A percentile compares a stretch with the other conserved stretches of the same genome.
phyloP scores from a whole-genome alignment of 169 alveolate genomes.

The Cryptosporidium meleagridis region DNA sequence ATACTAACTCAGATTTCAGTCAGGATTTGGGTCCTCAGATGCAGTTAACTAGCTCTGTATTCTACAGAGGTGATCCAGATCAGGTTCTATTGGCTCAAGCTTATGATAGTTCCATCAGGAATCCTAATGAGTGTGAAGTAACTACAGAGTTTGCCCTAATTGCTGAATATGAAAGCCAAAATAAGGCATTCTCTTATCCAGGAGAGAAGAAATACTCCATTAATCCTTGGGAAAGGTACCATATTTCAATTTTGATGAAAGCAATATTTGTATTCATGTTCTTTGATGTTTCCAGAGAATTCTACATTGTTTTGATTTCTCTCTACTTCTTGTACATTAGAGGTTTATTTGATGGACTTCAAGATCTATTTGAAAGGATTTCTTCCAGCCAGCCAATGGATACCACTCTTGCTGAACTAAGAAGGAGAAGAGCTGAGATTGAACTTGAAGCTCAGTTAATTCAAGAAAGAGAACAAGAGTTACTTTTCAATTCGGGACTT shows the following conservation, averaged over 20 bases:
- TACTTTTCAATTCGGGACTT: not conserved
- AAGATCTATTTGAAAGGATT: conserved; percentile 32
- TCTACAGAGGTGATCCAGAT: conserved; percentile 10
- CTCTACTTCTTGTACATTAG: conserved; percentile 32
- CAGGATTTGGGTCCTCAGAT: conserved; percentile 40
- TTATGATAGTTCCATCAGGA: conserved; percentile 7
- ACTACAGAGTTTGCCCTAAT: conserved; percentile 59
- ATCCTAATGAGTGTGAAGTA: conserved; percentile 19
- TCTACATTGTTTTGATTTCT: conserved; percentile 41
- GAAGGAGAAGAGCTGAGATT: conserved; percentile 63
- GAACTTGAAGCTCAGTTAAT: not conserved
- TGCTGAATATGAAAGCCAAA: conserved; percentile 33
- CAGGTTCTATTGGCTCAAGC: conserved; percentile 39
- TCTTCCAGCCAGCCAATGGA: conserved; percentile 69
- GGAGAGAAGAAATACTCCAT: conserved; percentile 52
- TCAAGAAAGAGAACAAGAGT: not conserved
- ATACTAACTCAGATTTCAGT: not conserved
- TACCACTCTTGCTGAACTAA: conserved; percentile 51
- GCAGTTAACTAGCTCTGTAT: conserved; percentile 17
- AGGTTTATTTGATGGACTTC: conserved; percentile 58
- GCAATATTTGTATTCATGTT: conserved; percentile 54
- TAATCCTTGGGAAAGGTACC: conserved; percentile 73
- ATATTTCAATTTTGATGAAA: conserved; percentile 54
- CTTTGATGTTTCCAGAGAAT: conserved; percentile 64
- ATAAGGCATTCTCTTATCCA: conserved; percentile 37